Conservation (phyloP, 805 yeast species). For the Candida sanyiensis region DNA sequence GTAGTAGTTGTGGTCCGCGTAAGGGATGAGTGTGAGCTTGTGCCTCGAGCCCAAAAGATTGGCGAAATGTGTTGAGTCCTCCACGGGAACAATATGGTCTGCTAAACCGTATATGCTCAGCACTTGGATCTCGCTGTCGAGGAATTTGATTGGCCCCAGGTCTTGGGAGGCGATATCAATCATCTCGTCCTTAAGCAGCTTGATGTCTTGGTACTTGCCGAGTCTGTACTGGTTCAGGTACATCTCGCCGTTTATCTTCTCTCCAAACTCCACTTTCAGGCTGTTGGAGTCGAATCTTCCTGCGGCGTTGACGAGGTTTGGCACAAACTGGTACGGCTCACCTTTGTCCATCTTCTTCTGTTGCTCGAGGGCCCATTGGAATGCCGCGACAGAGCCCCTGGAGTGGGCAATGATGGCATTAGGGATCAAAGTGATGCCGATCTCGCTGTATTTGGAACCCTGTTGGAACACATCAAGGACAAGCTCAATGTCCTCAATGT, state of each 20-base stretch:
- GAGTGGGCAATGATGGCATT: slow-evolving; percentile 71
- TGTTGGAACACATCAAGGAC: slow-evolving; percentile 29
- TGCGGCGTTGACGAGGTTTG: slow-evolving; percentile 64
- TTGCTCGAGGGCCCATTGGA: slow-evolving; percentile 57
- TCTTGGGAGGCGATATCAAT: slow-evolving; percentile 44
- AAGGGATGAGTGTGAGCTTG: slow-evolving; percentile 48
- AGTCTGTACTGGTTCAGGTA: slow-evolving; percentile 38
- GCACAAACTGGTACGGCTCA: slow-evolving; percentile 41
- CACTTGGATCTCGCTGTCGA: slow-evolving; percentile 45
- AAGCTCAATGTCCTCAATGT: slow-evolving; percentile 61
- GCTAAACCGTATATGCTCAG: slow-evolving; percentile 65
- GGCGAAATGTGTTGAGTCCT: slow-evolving; percentile 56
- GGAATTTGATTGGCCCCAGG: slow-evolving; percentile 33
- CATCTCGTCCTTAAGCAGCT: slow-evolving; percentile 47
- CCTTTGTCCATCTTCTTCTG: slow-evolving; percentile 31
- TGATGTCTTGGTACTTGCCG: slow-evolving; percentile 40
- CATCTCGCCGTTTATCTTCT: slow-evolving; percentile 31
- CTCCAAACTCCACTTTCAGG: slow-evolving; percentile 14
- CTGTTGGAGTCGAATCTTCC: slow-evolving; percentile 48
- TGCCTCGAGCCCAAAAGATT: slow-evolving; percentile 53
- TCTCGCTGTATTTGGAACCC: slow-evolving; percentile 24
- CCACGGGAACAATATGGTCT: slow-evolving; percentile 61
- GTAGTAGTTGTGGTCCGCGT: slow-evolving; percentile 79
- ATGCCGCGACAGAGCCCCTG: slow-evolving; percentile 72
- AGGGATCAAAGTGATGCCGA: slow-evolving; percentile 40